Evolutionary conservation across 2,329 filamentous ascomycete species (phyloP).

Genomic region (Thielaviopsis euricoi): DNA sequence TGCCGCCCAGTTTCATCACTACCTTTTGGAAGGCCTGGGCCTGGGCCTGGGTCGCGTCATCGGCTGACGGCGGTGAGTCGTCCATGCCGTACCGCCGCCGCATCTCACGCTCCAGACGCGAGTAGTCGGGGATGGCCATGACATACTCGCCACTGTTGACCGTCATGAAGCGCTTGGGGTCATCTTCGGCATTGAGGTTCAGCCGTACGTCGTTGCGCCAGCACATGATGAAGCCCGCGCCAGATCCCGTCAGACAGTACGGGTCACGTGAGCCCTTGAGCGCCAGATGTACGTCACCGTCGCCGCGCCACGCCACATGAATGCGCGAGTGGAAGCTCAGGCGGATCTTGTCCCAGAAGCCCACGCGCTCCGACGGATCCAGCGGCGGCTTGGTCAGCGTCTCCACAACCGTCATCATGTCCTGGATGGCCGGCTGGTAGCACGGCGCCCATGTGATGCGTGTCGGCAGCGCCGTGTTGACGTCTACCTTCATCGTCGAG

Average conservation of each 20-base stretch:
- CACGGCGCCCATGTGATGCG: conserved; percentile 94
- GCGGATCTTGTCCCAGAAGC: conserved; percentile 98
- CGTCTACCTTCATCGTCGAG: conserved; percentile 78
- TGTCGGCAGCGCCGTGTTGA: conserved; percentile 84
- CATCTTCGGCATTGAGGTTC: conserved; percentile 68
- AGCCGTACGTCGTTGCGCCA: conserved; percentile 90
- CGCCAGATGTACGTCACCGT: conserved; percentile 85
- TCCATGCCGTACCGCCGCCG: conserved; percentile 32
- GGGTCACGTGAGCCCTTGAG: conserved; percentile 87
- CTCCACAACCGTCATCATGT: conserved; percentile 99
- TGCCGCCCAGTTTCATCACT: conserved; percentile 94
- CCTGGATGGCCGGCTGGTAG: conserved; percentile 93
- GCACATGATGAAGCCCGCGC: conserved; percentile 94
- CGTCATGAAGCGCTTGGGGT: conserved; percentile 86
- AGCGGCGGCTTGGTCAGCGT: conserved; percentile 92
- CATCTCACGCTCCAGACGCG: conserved; percentile 62
- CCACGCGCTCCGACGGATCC: conserved; percentile 82
- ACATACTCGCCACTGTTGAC: conserved; percentile 93
- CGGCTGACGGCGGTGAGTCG: conserved; percentile 19
- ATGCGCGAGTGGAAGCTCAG: conserved; percentile 87
- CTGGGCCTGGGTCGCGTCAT: background rate
- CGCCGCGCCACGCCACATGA: conserved; percentile 79
- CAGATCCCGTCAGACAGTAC: conserved; percentile 81
- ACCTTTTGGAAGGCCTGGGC: conserved; percentile 87
- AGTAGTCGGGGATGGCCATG: conserved; percentile 85